Base-by-base conservation (phyloP, 352 stramenopile genomes). In the Pythium rhizo-oryzae region DNA sequence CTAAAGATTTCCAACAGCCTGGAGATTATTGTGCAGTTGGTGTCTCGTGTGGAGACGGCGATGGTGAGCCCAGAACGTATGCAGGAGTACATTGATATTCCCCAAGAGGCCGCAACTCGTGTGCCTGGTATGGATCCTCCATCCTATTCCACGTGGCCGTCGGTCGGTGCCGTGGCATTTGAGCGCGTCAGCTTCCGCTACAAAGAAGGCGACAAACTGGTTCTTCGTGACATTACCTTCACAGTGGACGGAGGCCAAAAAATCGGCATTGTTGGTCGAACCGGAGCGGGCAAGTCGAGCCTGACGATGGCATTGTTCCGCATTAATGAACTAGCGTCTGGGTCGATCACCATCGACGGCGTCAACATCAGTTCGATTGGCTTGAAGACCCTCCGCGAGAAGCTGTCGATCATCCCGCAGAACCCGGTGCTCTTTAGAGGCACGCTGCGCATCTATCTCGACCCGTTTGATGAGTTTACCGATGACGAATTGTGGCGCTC, bases 221-320 rank as follows among this genome's bases (percentile, higher is more conserved):
- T 97, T 12, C 79, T 88, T 21, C 65, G 69, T 11, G 65, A 69
- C 39, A 9, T 88, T 8, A 66, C 70, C 15, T 39, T 93, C 94
- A 25, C n/a, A 18, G 74, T 97, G 35, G 52, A 43, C 9, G 24
- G 33, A 15, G 44, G 59, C 8, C 54, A 94, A 52, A 85, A 87
- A 59, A 84, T 92, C 67, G 93, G 89, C 30, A 84, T 98, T n/a
- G 89, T 98, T 1, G 96, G 96, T 19, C 72, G 90, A 60, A 97
- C 93, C 0, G 92, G 92, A 21, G 82, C 81, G 2, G 92, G 92
- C 65, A 96, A 98, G 74, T 92, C 78, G 37, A 88, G 84, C 52
- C 67, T 99, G 16, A 91, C 90, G 8, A 84, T 93, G 57, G 92
- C 94, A 24, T 75, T 99, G 19, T 97, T 99, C 72, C 90, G 97